phyloP scores from a whole-genome alignment of 148 eudicot genomes.

The Fallopia convolvulus region DNA sequence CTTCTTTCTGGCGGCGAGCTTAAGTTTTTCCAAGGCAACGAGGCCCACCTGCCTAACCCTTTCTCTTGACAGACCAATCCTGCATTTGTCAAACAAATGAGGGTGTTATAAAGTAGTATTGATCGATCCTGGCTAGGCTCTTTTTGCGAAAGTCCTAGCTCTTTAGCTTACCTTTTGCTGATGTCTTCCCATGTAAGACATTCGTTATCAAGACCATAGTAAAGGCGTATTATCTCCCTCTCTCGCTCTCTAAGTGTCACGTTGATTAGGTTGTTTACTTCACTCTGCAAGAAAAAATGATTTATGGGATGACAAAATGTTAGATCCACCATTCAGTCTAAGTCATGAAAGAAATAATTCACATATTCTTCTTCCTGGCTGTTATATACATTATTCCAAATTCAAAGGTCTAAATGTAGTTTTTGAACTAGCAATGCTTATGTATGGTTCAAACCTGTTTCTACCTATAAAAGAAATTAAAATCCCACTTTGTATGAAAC shows the following conservation, averaged over 20 bases:
- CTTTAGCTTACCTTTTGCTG: slow-evolving; percentile 59
- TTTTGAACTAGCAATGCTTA: background rate
- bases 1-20: slow-evolving; percentile 74
- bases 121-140: background rate
- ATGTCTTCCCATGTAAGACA: slow-evolving; percentile 98
- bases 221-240: slow-evolving; percentile 72
- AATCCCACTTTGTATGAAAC: background rate
- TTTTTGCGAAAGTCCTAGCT: background rate
- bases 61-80: slow-evolving; percentile 92
- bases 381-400: background rate
- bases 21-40: slow-evolving; percentile 82
- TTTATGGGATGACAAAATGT: background rate
- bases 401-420: background rate
- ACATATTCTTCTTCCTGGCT: background rate
- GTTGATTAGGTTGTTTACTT: slow-evolving; percentile 67
- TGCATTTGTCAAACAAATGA: slow-evolving; percentile 20
- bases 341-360: background rate
- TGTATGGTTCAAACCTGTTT: background rate
- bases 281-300: slow-evolving; percentile 45
- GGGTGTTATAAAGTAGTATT: background rate
- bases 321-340: background rate
- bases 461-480: background rate
- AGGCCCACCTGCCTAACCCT: slow-evolving; percentile 89
- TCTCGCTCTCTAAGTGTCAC: slow-evolving; percentile 63
- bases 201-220: slow-evolving; percentile 76